Percentiles rank a stretch among this genome's conserved stretches.
Evolutionary conservation across 768 basidiomycete species (phyloP).

Genomic region (Psilocybe cyanescens): DNA sequence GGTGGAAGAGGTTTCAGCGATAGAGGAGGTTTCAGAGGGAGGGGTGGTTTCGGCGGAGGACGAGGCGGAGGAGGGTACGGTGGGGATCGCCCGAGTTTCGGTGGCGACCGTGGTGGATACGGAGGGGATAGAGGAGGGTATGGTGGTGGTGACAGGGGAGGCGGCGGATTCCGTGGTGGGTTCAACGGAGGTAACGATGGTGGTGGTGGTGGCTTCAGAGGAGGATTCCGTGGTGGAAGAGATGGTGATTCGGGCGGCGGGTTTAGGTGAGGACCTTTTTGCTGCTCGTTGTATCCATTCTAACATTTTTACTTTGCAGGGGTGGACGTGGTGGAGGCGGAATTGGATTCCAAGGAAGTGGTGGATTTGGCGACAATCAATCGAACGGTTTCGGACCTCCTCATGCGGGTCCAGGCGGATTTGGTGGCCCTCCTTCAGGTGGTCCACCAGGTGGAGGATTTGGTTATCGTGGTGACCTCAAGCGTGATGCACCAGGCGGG

Average conservation of each 20-base stretch:
- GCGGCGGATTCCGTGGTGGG: conserved; percentile 31
- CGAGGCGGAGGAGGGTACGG: conserved; percentile 43
- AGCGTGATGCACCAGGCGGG: conserved; percentile 76
- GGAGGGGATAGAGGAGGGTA: conserved; percentile 35
- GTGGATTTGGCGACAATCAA: conserved; percentile 58
- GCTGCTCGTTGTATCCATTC: neutral
- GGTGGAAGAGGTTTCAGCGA: conserved; percentile 49
- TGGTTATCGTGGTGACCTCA: conserved; percentile 73
- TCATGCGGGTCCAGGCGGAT: conserved; percentile 30
- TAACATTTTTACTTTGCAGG: conserved; percentile 38
- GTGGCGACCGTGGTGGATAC: conserved; percentile 47
- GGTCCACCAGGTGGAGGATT: conserved; percentile 42
- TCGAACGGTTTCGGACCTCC: conserved; percentile 47
- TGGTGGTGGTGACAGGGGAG: conserved; percentile 19
- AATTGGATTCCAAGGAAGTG: conserved; percentile 69
- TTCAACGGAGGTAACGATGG: conserved; percentile 33
- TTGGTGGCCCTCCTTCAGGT: conserved; percentile 12
- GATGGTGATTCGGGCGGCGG: conserved; percentile 39
- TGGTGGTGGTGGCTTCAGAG: conserved; percentile 9
- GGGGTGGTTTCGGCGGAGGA: conserved; percentile 30
- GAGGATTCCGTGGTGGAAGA: conserved; percentile 37
- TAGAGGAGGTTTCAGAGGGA: conserved; percentile 44
- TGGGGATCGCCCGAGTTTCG: conserved; percentile 45
- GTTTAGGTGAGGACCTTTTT: conserved; percentile 2
- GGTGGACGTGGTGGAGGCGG: conserved; percentile 75